A percentile compares a stretch with the other conserved stretches of the same genome.
Conservation (phyloP, 2,329 filamentous ascomycete species). For the Leptographium wingfieldii region DNA sequence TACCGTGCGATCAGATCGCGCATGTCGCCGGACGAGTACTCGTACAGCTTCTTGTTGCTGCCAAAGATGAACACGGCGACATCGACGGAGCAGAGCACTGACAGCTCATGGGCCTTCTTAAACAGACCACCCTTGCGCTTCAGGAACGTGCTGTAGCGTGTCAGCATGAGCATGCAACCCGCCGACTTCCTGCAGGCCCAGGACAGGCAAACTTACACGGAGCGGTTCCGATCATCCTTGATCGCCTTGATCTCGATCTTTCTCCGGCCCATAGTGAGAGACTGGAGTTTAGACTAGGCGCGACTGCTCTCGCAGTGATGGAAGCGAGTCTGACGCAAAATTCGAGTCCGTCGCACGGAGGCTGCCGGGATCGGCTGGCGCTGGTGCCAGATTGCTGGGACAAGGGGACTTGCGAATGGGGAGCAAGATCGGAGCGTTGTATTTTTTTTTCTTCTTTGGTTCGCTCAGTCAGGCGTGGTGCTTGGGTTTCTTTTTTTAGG, state of each 20-base stretch:
- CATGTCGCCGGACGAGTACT: constrained; percentile 93
- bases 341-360: not conserved
- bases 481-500: constrained; percentile 13
- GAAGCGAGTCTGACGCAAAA: not conserved
- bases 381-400: not conserved
- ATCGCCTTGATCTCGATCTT: constrained; percentile 99
- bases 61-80: constrained; percentile 98
- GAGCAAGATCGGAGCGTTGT: constrained; percentile 2
- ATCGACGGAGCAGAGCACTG: constrained; percentile 94
- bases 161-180: not conserved
- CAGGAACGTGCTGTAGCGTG: constrained; percentile 66
- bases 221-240: constrained; percentile 95
- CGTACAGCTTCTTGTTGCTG: constrained; percentile 97
- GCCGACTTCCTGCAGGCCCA: not conserved
- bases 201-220: constrained; percentile 56
- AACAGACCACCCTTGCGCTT: constrained; percentile 98
- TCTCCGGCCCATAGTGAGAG: constrained; percentile 70
- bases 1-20: constrained; percentile 79
- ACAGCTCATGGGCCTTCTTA: constrained; percentile 98
- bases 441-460: not conserved
- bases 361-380: not conserved
- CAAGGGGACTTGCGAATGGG: not conserved
- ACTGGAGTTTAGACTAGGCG: not conserved
- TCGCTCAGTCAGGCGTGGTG: constrained; percentile 1
- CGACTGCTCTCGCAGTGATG: too few relatives aligned